Evolutionary conservation across 1,139 yeast genomes (phyloP).

Genomic region (Blastobotrys persicus): DNA sequence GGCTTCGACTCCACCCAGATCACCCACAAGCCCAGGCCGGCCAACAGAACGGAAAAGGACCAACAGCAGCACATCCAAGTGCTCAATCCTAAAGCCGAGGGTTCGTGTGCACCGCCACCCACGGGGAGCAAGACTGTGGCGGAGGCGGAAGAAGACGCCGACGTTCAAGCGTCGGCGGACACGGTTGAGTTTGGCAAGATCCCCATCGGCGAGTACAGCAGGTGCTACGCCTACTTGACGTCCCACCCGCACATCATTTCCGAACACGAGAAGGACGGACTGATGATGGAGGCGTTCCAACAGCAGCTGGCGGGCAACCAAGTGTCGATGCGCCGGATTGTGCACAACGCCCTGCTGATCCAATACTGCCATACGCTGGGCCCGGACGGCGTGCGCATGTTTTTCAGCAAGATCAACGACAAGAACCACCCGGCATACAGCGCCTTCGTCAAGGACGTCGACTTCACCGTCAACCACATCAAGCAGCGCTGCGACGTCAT

Average conservation of each 20-base stretch:
- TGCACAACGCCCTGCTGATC: conserved; percentile 75
- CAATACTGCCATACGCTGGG: conserved; percentile 72
- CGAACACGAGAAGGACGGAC: conserved; percentile 86
- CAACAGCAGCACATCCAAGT: conserved; percentile 38
- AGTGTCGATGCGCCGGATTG: conserved; percentile 54
- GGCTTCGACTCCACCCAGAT: conserved; percentile 87
- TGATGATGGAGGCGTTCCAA: conserved; percentile 91
- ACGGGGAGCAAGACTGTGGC: conserved; percentile 1
- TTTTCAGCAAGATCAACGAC: conserved; percentile 64
- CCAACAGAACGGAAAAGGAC: conserved; percentile 21
- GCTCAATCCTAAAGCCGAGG: conserved; percentile 27
- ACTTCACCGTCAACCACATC: conserved; percentile 69
- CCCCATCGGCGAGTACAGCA: conserved; percentile 46
- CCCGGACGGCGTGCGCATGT: conserved; percentile 59
- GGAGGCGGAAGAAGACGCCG: conserved; percentile 39
- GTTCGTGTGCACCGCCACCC: conserved; percentile 20
- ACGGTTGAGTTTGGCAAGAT: conserved; percentile 66
- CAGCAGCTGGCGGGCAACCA: conserved; percentile 64
- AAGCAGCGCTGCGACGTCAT: conserved; percentile 69
- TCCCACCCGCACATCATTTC: conserved; percentile 67
- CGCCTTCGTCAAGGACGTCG: conserved; percentile 72
- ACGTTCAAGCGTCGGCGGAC: conserved; percentile 54
- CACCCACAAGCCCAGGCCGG: conserved; percentile 52
- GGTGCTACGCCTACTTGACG: conserved; percentile 53
- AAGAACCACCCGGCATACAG: conserved; percentile 55